Evolutionary conservation across 1,139 yeast species (phyloP), one percentile per base, ranked within the genome.

Genomic region (Hansenula anomala): DNA sequence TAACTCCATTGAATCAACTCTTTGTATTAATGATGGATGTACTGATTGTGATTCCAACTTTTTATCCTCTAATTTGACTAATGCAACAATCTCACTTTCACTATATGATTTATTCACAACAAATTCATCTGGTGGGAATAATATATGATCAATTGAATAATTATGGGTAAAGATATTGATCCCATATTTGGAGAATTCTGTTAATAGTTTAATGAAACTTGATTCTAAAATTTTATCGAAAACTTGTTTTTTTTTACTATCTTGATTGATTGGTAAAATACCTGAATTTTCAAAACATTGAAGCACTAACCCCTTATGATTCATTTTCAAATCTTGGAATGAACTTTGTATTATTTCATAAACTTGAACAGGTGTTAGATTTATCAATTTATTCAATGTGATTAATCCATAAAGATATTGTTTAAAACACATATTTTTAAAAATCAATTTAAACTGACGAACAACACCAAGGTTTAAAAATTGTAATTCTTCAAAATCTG

Each of bases 61-160:
- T 26, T 15, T 20, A 12, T 13, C 25, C 39, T 41, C 17, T 9
- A 43, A 20, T 43, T 51, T 57, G 7, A 59, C 58, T 1, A 55
- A 30, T 2, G 44, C 40, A 5, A 62, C 54, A 24, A 63, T 59
- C 24, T 62, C 65, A 10, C 45, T 46, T 31, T 62, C 64, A 1
- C 52, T 40, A 16, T 56, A 38, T 28, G 50, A 55, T n/a, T 40
- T 46, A 37, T 61, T 61, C 10, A 36, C 27, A 7, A 63, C 53
- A 6, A 41, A 45, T 37, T 64, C 69, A 38, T 61, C 63, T 2
- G 38, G 33, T 1, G 67, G 67, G 39, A 61, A 62, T 23, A 16
- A n/a, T 9, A 6, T n/a, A 13, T 22, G 12, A 9, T 32, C 24
- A 6, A 23, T 14, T 15, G 18, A 12, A 10, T 10, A 6, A 13